A percentile compares a stretch with the other conserved stretches of the same genome.
phyloP scores from a whole-genome alignment of 768 basidiomycete species.

The Agrocybe pediades region DNA sequence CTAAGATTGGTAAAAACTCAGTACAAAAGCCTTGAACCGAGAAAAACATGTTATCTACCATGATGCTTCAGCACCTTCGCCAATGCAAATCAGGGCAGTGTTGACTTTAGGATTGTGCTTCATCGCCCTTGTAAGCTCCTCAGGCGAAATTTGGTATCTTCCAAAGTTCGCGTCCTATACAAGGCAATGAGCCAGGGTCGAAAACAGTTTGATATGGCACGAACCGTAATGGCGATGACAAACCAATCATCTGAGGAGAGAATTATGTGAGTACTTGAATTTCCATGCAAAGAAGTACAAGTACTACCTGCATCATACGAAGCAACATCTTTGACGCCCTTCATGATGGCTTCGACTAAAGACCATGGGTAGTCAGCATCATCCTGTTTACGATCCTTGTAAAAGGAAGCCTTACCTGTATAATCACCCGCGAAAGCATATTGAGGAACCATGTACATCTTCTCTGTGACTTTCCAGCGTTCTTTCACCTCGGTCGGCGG shows the following conservation, averaged over 20 bases:
- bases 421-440: slow-evolving; percentile 72
- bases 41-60: slow-evolving; percentile 46
- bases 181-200: too few relatives aligned
- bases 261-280: not conserved
- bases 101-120: slow-evolving; percentile 63
- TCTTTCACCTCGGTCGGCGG: slow-evolving; percentile 56
- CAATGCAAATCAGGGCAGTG: slow-evolving; percentile 68
- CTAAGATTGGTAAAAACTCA: slow-evolving; percentile 28
- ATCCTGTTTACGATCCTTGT: not conserved
- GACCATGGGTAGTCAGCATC: slow-evolving; percentile 5
- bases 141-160: slow-evolving; percentile 60
- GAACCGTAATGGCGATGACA: slow-evolving; percentile 64
- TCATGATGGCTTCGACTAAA: slow-evolving; percentile 64
- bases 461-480: slow-evolving; percentile 68
- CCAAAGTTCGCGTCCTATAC: slow-evolving; percentile 66
- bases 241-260: slow-evolving; percentile 61
- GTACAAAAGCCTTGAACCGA: not conserved
- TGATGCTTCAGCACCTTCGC: slow-evolving; percentile 64
- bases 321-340: slow-evolving; percentile 60
- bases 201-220: slow-evolving; percentile 1
- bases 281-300: not conserved
- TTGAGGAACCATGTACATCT: slow-evolving; percentile 69
- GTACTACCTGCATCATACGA: slow-evolving; percentile 59
- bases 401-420: slow-evolving; percentile 43
- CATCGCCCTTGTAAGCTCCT: slow-evolving; percentile 60